A percentile compares a stretch with the other conserved stretches of the same genome.
These are phyloP conservation scores for Cytospora mali DNA, from an alignment of 2,329 filamentous ascomycete genomes.

Conservation along the genomic window DNA sequence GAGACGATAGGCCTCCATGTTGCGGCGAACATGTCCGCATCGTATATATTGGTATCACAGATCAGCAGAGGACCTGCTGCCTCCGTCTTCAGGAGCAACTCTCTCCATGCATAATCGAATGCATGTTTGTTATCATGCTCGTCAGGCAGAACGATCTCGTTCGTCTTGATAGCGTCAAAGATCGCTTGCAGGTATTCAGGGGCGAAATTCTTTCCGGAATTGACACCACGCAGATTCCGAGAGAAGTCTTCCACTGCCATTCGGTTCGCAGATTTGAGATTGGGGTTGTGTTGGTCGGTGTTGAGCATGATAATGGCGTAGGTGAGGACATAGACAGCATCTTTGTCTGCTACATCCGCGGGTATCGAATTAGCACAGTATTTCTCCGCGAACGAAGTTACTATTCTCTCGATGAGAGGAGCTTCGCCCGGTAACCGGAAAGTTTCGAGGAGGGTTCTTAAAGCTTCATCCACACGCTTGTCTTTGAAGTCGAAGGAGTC, in stretches of 20 bases:
- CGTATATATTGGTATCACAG: slow-evolving; percentile 91
- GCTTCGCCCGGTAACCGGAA: slow-evolving; percentile 96
- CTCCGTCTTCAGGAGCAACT: slow-evolving; percentile 83
- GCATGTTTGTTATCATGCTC: slow-evolving; percentile 97
- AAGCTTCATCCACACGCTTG: slow-evolving; percentile 86
- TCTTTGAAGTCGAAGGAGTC: slow-evolving; percentile 84
- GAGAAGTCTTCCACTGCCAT: slow-evolving; percentile 86
- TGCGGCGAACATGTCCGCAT: slow-evolving; percentile 95
- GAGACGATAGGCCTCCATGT: slow-evolving; percentile 96
- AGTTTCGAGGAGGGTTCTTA: slow-evolving; percentile 82
- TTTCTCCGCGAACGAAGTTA: slow-evolving; percentile 83
- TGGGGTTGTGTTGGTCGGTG: slow-evolving; percentile 95
- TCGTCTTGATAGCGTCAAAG: slow-evolving; percentile 85
- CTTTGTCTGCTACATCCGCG: slow-evolving; percentile 78
- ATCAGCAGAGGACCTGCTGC: slow-evolving; percentile 72
- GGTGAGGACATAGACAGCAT: slow-evolving; percentile 85
- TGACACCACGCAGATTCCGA: slow-evolving; percentile 87
- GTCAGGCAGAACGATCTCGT: slow-evolving; percentile 95
- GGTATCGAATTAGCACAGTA: slow-evolving; percentile 74
- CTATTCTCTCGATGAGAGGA: slow-evolving; percentile 87
- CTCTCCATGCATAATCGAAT: slow-evolving; percentile 97
- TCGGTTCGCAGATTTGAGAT: slow-evolving; percentile 74
- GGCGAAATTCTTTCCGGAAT: slow-evolving; percentile 81
- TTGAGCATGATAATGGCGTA: slow-evolving; percentile 98
- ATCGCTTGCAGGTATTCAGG: slow-evolving; percentile 82